Conservation (phyloP, 257 asterid genomes). For the Capsicum baccatum region DNA sequence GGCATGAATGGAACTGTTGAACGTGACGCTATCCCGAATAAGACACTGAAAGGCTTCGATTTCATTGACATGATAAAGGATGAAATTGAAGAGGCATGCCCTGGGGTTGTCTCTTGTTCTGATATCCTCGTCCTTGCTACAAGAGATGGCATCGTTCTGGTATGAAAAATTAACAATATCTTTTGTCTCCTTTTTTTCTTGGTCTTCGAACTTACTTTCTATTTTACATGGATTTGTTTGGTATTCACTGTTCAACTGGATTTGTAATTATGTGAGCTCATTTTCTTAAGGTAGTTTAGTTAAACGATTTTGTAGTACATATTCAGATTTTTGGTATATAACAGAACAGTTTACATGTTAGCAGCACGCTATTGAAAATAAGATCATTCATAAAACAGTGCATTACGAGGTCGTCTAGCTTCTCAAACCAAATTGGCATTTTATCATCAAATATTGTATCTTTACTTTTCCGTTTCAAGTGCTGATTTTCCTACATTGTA, state of each 20-base stretch:
- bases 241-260: background rate
- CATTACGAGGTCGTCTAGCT: background rate
- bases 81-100: slow-evolving; percentile 41
- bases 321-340: background rate
- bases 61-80: slow-evolving; percentile 43
- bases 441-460: background rate
- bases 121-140: slow-evolving; percentile 46
- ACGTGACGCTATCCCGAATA: slow-evolving; percentile 42
- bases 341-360: background rate
- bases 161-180: slow-evolving; percentile 1
- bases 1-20: slow-evolving; percentile 31
- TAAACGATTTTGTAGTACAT: background rate
- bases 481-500: slow-evolving; percentile 25
- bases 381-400: background rate
- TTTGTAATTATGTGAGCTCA: background rate
- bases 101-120: slow-evolving; percentile 49
- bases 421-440: background rate
- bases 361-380: background rate
- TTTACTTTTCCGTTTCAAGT: background rate
- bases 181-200: background rate
- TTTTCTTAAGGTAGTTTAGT: background rate
- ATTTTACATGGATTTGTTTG: background rate
- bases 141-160: slow-evolving; percentile 45
- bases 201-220: background rate
- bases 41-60: slow-evolving; percentile 44